Base-by-base conservation (phyloP, 805 yeast species). In the Hanseniaspora meyeri region DNA sequence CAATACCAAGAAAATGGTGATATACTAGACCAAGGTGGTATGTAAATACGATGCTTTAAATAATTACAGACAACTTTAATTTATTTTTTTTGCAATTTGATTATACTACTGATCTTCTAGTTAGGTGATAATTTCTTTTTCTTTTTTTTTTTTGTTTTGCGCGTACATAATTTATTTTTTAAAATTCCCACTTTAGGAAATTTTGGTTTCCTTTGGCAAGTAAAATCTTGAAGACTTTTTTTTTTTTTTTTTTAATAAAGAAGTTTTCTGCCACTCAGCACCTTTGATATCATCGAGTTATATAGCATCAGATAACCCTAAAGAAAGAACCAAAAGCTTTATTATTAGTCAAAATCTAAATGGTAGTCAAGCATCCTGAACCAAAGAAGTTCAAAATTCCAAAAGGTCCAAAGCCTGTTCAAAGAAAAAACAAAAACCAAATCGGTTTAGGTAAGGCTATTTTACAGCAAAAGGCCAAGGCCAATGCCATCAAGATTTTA, bases 331-430 rank as follows among this genome's bases (percentile, higher is more conserved):
- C 38, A 3, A 37, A 20, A 48, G 5, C 9, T n/a, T 10, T 5
- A 46, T 12, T 29, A 12, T 7, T 31, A 36, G 17, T 32, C 27
- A 17, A 27, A 16, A 20, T 32, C 4, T 27, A 6, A 29, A 69
- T 69, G 66, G 79, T 78, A 58, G 73, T 69, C 54, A 72, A 74
- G 59, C 54, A 48, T 27, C 72, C 70, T 55, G 74, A 74, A 51
- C 74, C 78, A 54, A 84, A 82, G 76, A 85, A 85, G 65, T 86
- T 88, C 88, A 85, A 83, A 72, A 80, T 86, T 9, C 95, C 95
- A 61, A 83, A 85, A 72, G 96, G 96, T 24, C 97, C 97, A 37
- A 88, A 89, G 66, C 95, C 95, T 16, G 81, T 85, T 14, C 88
- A 78, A 3, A 87, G 87, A 61, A 86, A 83, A 71, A 87, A 87